phyloP scores from a whole-genome alignment of 306 rosid species.

The Inga laurina region DNA sequence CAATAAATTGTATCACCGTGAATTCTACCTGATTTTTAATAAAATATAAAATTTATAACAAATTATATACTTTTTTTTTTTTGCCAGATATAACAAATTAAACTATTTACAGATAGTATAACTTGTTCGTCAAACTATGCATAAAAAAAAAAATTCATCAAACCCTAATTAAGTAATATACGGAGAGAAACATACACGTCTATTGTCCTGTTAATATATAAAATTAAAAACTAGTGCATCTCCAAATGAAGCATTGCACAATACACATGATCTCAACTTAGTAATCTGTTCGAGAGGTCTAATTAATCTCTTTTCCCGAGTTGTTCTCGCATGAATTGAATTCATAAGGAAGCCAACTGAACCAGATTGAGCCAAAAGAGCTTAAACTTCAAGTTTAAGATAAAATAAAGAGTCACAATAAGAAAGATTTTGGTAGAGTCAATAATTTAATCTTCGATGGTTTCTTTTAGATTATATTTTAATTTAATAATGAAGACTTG shows the following conservation, averaged over 20 bases:
- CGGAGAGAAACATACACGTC: not conserved
- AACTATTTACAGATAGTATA: too few species aligned
- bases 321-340: not conserved
- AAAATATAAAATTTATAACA: too few species aligned
- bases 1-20: too few species aligned
- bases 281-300: not conserved
- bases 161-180: not conserved
- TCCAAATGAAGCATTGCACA: not conserved
- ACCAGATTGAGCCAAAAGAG: not conserved
- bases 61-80: too few species aligned
- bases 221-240: not conserved
- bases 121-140: too few species aligned
- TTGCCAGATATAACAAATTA: too few species aligned
- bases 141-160: too few species aligned
- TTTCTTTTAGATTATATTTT: not conserved
- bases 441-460: constrained; percentile 21
- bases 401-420: constrained; percentile 18
- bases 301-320: not conserved
- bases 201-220: not conserved
- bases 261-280: not conserved
- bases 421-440: constrained; percentile 41
- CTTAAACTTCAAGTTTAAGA: not conserved
- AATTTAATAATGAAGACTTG: constrained; percentile 26
- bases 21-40: too few species aligned
- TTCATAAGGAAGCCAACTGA: not conserved